phyloP scores from a whole-genome alignment of 164 flowering plant genomes.

The Amborella trichopoda region DNA sequence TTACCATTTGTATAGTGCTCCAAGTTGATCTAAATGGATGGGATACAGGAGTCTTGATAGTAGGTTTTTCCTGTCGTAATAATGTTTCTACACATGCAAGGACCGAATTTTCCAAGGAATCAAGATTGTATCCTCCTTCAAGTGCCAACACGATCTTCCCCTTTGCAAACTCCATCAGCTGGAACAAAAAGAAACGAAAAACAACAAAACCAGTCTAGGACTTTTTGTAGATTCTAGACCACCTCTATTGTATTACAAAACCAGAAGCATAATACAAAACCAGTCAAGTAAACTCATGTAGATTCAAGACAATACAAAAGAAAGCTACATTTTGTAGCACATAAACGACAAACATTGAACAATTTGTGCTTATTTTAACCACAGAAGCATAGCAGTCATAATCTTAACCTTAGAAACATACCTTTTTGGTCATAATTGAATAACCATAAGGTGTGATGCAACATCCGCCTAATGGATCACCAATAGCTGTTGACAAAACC shows the following conservation, averaged over 20 bases:
- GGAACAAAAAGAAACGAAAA: conserved; percentile 8
- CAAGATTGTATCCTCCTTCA: conserved; percentile 97
- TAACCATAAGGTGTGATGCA: conserved; percentile 82
- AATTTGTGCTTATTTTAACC: background rate
- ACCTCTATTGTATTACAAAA: background rate
- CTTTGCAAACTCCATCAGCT: conserved; percentile 81
- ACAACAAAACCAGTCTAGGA: too few species aligned
- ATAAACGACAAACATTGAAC: background rate
- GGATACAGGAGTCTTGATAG: conserved; percentile 37
- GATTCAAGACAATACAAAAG: background rate
- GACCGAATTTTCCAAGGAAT: conserved; percentile 66
- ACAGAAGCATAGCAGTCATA: background rate
- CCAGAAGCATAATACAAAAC: background rate
- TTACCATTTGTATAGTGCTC: conserved; percentile 79
- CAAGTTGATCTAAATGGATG: conserved; percentile 91
- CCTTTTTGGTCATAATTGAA: conserved; percentile 83
- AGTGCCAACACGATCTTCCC: conserved; percentile 81
- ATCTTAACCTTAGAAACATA: conserved; percentile 9
- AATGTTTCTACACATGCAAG: conserved; percentile 74
- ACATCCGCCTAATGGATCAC: conserved; percentile 98
- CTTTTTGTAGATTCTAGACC: background rate
- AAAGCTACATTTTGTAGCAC: background rate
- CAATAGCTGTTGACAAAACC: conserved; percentile 41
- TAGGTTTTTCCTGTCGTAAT: conserved; percentile 46
- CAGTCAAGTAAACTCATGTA: background rate